Base-by-base conservation (phyloP, 2,329 filamentous ascomycete species). In the Verticillium longisporum region DNA sequence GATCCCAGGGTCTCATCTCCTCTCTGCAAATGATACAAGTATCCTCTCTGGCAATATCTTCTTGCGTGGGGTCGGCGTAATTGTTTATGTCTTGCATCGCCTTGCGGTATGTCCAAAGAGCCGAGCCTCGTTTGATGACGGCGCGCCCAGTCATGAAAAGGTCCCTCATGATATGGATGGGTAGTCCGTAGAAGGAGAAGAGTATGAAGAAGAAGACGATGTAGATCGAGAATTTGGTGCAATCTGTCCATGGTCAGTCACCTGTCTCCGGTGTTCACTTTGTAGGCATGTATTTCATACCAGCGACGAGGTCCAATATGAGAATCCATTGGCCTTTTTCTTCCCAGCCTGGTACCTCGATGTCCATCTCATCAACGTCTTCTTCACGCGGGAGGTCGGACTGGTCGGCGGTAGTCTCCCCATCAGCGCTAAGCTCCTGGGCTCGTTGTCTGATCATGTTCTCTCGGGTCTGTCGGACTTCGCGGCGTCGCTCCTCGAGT, bases 1-100 rank as follows among this genome's bases (percentile, higher is more conserved):
- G 77, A 61, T 84, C 75, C 90, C 92, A 97, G 1, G 89, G 87
- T 37, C 86, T 85, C 95, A 99, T 99, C 66, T 96, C 91, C 73
- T 99, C 95, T 63, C 95, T 87, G 74, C 95, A 99, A 60, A 99
- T 97, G 68, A 99, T 99, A 74, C 95, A 99, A 2, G 95, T 96
- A 69, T 96, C 92, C 72, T 97, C 94, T 57, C 90, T 83, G 33
- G 82, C 80, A 31, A 99, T 85, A 66, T 99, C 94, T 66, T 96
- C 91, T 1, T 85, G 82, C 1, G 91, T 97, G 1, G 95, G 95
- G 72, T 99, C 95, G 4, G 91, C 90, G 71, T 97, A 98, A 63
- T 86, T 85, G 70, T 96, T 95, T 92, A 99, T 98, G 71, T 98
- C 92, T 66, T 89, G 85, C 3, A 96, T 92, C 2, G 95, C 95